Percentiles rank a stretch among this genome's conserved stretches.
These are phyloP conservation scores for Prototheca wickerhamii DNA, from an alignment of 163 green algal species.

Conservation along the genomic window DNA sequence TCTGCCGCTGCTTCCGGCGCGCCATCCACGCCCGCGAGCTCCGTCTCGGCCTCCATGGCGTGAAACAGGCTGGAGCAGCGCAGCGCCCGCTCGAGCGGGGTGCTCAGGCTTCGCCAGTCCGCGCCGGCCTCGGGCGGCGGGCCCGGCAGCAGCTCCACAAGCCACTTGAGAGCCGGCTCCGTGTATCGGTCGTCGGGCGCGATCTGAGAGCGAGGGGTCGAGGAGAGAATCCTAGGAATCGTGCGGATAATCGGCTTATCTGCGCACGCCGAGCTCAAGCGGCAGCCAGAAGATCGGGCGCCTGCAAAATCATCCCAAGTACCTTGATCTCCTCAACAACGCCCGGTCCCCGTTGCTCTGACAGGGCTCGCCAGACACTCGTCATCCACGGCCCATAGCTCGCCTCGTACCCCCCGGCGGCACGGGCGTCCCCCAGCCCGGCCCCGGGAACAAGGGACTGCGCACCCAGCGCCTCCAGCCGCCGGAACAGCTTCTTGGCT, in stretches of 20 bases:
- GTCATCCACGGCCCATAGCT: constrained; percentile 79
- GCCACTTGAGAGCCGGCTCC: constrained; percentile 23
- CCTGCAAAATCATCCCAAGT: neutral
- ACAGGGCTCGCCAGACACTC: constrained; percentile 57
- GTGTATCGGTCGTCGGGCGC: constrained; percentile 16
- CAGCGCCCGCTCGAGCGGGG: neutral
- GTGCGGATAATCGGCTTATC: neutral
- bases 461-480: constrained; percentile 73
- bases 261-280: neutral
- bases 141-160: neutral
- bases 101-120: neutral
- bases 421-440: constrained; percentile 84
- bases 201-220: constrained; percentile 7
- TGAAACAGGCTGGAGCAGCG: neutral
- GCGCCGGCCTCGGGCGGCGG: neutral
- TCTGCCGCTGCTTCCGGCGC: neutral
- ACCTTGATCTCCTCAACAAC: neutral
- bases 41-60: neutral
- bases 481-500: constrained; percentile 81
- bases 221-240: neutral
- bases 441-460: constrained; percentile 50
- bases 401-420: constrained; percentile 72
- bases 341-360: neutral
- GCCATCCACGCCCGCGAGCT: neutral
- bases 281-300: neutral